Percentiles rank a stretch among this genome's conserved stretches.
Conservation (phyloP, 768 basidiomycete species). For the Naematelia encephala region DNA sequence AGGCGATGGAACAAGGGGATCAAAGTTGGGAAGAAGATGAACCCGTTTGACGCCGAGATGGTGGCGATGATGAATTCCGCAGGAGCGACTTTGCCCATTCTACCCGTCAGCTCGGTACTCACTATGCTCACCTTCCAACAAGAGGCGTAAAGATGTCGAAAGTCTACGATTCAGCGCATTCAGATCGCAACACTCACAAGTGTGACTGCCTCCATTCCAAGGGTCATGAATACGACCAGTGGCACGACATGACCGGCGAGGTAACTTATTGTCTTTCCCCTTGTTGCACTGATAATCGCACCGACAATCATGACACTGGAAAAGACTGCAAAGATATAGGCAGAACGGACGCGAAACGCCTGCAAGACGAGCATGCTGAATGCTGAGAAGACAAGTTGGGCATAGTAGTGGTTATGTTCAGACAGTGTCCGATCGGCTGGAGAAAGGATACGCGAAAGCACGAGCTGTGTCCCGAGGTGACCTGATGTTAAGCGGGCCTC, state of each 20-base stretch:
- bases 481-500: slow-evolving; percentile 53
- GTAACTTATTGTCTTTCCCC: neutral
- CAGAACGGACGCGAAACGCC: slow-evolving; percentile 65
- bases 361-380: slow-evolving; percentile 62
- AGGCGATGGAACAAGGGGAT: slow-evolving; percentile 75
- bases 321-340: slow-evolving; percentile 66
- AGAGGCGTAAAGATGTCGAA: slow-evolving; percentile 88
- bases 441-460: slow-evolving; percentile 52
- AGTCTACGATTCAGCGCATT: slow-evolving; percentile 50
- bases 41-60: slow-evolving; percentile 61
- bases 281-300: slow-evolving; percentile 56
- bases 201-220: slow-evolving; percentile 52
- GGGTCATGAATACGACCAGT: slow-evolving; percentile 50
- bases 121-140: slow-evolving; percentile 69
- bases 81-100: slow-evolving; percentile 61
- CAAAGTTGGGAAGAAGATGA: slow-evolving; percentile 61
- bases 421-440: slow-evolving; percentile 54
- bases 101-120: neutral
- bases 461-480: slow-evolving; percentile 59
- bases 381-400: slow-evolving; percentile 61
- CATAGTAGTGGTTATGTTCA: slow-evolving; percentile 64
- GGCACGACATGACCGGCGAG: slow-evolving; percentile 16
- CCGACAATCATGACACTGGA: slow-evolving; percentile 60
- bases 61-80: slow-evolving; percentile 84
- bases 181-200: slow-evolving; percentile 29